Evolutionary conservation across 1,139 yeast species (phyloP).

Genomic region (Torulaspora pretoriensis): DNA sequence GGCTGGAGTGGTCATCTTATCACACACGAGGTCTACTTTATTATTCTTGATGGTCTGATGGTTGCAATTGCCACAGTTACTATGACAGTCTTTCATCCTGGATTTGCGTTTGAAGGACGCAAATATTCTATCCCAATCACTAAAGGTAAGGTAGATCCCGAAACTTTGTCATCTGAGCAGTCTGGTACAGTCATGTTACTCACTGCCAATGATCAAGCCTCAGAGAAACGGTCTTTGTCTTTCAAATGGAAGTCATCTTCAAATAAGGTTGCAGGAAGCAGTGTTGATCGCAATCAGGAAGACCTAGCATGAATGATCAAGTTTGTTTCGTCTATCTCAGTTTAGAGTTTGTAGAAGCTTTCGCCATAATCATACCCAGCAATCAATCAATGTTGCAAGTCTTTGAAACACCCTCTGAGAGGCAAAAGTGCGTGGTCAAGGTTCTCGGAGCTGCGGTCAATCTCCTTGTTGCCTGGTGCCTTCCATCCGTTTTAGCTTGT

Average conservation of each 20-base stretch:
- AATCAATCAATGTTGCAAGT: too few species aligned
- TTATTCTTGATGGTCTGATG: constrained; percentile 77
- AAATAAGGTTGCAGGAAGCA: constrained; percentile 2
- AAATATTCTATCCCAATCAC: constrained; percentile 25
- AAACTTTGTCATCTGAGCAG: constrained; percentile 8
- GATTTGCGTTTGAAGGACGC: constrained; percentile 44
- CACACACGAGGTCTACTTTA: constrained; percentile 63
- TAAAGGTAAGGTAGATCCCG: constrained; percentile 20
- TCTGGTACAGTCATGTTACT: neutral
- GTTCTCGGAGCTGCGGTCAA: too few species aligned
- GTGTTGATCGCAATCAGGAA: neutral
- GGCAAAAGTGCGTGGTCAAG: too few species aligned
- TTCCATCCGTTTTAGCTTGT: too few species aligned
- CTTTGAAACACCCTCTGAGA: too few species aligned
- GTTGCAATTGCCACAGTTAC: constrained; percentile 45
- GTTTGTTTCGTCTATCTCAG: too few species aligned
- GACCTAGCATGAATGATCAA: too few species aligned
- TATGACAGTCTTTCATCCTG: constrained; percentile 64
- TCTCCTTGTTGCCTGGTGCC: too few species aligned
- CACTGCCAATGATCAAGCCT: neutral
- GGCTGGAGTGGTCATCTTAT: constrained; percentile 77
- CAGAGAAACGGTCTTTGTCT: neutral
- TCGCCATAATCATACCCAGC: too few species aligned
- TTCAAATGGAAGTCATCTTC: constrained; percentile 1
- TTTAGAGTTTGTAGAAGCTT: too few species aligned